Evolutionary conservation across 768 basidiomycete species (phyloP).

Genomic region (Mycena leptocephala): DNA sequence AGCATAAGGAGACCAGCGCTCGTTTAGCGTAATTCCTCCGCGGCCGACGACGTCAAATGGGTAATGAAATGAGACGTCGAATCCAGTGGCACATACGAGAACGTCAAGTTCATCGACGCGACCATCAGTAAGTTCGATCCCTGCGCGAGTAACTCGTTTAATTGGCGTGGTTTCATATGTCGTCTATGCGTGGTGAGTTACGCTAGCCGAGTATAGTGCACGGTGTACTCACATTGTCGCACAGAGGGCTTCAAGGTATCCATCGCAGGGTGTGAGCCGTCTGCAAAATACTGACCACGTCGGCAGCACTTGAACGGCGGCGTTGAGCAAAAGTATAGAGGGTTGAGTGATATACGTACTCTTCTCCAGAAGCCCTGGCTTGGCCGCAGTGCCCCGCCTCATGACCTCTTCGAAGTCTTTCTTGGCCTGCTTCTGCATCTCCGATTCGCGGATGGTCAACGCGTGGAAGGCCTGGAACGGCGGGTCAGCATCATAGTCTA

Average conservation of each 20-base stretch:
- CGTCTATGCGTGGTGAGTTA: slow-evolving; percentile 5
- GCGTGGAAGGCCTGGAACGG: slow-evolving; percentile 7
- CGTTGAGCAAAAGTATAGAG: background rate
- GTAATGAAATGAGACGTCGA: slow-evolving; percentile 27
- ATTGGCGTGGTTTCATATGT: slow-evolving; percentile 29
- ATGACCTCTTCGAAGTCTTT: background rate
- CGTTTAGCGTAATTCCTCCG: slow-evolving; percentile 14
- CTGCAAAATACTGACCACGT: slow-evolving; percentile 26
- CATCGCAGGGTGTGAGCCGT: slow-evolving; percentile 28
- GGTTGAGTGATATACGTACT: background rate
- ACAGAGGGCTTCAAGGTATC: slow-evolving; percentile 20
- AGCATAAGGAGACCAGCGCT: slow-evolving; percentile 23
- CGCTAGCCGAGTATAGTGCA: too few relatives aligned
- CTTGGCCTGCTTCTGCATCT: background rate
- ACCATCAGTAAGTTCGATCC: slow-evolving; percentile 23
- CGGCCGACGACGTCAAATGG: slow-evolving; percentile 27
- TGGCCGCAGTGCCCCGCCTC: slow-evolving; percentile 2
- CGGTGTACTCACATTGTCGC: slow-evolving; percentile 16
- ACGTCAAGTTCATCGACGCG: slow-evolving; percentile 23
- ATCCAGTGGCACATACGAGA: slow-evolving; percentile 27
- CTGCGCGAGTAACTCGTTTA: slow-evolving; percentile 12
- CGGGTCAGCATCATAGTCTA: background rate
- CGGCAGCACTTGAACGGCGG: background rate
- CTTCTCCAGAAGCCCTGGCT: slow-evolving; percentile 17
- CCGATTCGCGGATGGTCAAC: slow-evolving; percentile 13